A percentile compares a stretch with the other conserved stretches of the same genome.
Evolutionary conservation across 306 rosid species (phyloP).

Genomic region (Echinosophora koreensis): DNA sequence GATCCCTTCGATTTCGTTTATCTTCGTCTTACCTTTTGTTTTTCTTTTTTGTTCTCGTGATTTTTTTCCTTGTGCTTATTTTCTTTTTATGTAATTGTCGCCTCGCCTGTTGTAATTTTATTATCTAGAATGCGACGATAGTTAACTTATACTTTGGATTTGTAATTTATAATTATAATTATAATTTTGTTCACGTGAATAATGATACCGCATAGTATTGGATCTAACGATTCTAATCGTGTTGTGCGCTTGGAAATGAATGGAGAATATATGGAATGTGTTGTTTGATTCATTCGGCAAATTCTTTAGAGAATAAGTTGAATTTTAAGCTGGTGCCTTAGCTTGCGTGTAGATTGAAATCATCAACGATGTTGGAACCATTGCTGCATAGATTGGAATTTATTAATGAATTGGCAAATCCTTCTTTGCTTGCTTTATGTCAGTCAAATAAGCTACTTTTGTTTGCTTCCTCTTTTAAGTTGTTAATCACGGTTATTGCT

Average conservation of each 20-base stretch:
- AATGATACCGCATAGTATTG: background rate
- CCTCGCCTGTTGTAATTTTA: background rate
- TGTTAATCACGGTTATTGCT: slow-evolving; percentile 40
- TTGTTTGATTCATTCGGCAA: background rate
- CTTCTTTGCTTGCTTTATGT: background rate
- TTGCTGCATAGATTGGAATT: slow-evolving; percentile 24
- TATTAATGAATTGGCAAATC: background rate
- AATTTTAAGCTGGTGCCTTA: slow-evolving; percentile 19
- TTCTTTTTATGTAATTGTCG: background rate
- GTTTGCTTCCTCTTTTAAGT: slow-evolving; percentile 16
- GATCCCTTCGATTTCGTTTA: slow-evolving; percentile 39
- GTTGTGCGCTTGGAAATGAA: slow-evolving; percentile 29
- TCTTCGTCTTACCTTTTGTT: slow-evolving; percentile 5
- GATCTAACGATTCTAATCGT: slow-evolving; percentile 40
- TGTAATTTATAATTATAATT: background rate
- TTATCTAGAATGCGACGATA: background rate
- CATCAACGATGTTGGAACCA: background rate
- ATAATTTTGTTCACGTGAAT: background rate
- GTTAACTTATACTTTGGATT: background rate
- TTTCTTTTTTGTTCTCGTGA: background rate
- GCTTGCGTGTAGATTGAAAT: background rate
- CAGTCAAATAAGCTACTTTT: background rate
- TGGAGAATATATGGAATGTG: background rate
- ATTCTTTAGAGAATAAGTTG: background rate
- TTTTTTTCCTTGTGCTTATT: background rate